A percentile compares a stretch with the other conserved stretches of the same genome.
These are phyloP conservation scores for Leccinum rimulosum DNA, from an alignment of 768 basidiomycete genomes.

Conservation along the genomic window DNA sequence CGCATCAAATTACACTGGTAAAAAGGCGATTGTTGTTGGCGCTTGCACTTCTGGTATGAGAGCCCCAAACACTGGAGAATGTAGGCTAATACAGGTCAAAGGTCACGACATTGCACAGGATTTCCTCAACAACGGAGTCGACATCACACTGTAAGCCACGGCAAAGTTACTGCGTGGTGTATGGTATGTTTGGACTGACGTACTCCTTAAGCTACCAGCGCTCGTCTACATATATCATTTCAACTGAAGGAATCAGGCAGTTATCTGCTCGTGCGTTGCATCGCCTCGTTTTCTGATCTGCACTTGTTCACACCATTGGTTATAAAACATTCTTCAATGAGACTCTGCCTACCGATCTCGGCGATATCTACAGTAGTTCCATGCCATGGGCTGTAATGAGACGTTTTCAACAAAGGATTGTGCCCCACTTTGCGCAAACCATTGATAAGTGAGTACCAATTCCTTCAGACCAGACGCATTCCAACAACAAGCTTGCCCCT, in stretches of 20 bases:
- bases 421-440: constrained; percentile 19
- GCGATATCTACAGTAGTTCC: constrained; percentile 15
- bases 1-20: constrained; percentile 50
- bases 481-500: neutral
- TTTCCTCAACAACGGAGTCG: constrained; percentile 28
- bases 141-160: constrained; percentile 24
- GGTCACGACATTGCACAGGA: constrained; percentile 41
- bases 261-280: constrained; percentile 8
- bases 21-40: constrained; percentile 67
- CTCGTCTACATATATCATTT: constrained; percentile 29
- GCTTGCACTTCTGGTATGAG: constrained; percentile 55
- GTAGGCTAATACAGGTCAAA: constrained; percentile 13
- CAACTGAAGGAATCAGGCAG: constrained; percentile 3
- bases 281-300: neutral
- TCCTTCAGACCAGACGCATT: too few relatives aligned
- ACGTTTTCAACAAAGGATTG: constrained; percentile 20
- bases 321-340: constrained; percentile 19
- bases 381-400: constrained; percentile 17
- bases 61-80: neutral
- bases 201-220: constrained; percentile 21
- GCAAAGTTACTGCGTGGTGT: neutral
- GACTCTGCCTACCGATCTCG: constrained; percentile 20
- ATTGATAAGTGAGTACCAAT: constrained; percentile 21
- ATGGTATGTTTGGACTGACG: neutral
- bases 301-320: neutral